Base-by-base conservation (phyloP, 106 monocot genomes). In the Cymbidium sinense region DNA sequence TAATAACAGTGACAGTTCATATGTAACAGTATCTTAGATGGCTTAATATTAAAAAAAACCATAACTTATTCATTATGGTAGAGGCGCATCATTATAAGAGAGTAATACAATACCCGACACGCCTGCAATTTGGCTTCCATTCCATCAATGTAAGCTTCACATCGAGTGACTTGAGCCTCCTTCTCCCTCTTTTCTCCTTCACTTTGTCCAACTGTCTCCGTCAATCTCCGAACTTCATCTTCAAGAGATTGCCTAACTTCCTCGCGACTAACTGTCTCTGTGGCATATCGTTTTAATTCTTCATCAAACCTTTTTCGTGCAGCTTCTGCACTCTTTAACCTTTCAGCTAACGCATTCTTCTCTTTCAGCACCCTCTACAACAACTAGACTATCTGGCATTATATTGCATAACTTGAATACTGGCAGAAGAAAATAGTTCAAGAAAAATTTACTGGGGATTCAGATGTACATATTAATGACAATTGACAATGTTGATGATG, bases 101-200 rank as follows among this genome's bases (percentile, higher is more conserved):
- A 31, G 27, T 23, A 64, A 52, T 39, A 33, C 25, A 47, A 81
- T 77, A 96, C 96, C 89, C 93, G 91, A 83, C 86, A 88, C 30
- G 88, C 81, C 76, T 96, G 93, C 64, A 96, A 71, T 83, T 86
- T 91, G 36, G 91, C 83, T 71, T 98, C 88, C 89, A 98, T 87
- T 55, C 90, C 89, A 87, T 92, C 88, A 77, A 98, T 98, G 74
- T 90, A 94, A 35, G 89, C 91, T 86, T 94, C 94, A 86, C 90
- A 98, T 41, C 85, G 86, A 77, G 86, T 79, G 79, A 98, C 84
- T 72, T 98, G 94, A n/a, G 85, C 89, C 85, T 98, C 93, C 79
- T 94, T 98, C 78, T 98, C 96, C 55, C 88, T 82, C 81, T 98
- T 98, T 81, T 98, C 96, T 75, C 88, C 91, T 82, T 92, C 89